These are phyloP conservation scores for Xylaria digitata DNA, from an alignment of 2,329 filamentous ascomycete species.

Conservation along the genomic window DNA sequence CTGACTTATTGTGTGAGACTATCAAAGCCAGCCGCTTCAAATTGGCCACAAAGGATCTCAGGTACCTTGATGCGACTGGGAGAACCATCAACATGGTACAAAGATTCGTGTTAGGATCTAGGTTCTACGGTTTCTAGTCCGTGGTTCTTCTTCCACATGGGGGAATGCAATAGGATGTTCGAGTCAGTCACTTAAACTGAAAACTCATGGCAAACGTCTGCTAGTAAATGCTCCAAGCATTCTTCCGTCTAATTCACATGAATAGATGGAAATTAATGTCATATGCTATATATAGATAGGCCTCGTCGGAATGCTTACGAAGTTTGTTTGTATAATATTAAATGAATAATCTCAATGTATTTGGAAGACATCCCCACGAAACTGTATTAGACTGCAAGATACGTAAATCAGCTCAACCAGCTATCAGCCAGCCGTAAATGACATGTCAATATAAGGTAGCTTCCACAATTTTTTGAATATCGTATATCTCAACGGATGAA, in stretches of 20 bases:
- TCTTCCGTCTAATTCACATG: neutral
- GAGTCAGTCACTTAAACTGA: neutral
- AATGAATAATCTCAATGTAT: neutral
- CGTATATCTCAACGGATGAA: conserved; percentile 5
- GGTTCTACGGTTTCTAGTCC: neutral
- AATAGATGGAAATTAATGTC: neutral
- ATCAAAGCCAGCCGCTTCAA: neutral
- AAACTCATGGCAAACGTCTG: neutral
- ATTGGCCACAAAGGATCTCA: neutral
- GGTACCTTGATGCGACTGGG: conserved; percentile 9
- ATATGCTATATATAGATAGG: conserved; percentile 6
- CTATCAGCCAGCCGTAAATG: conserved; percentile 9
- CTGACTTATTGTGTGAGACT: neutral
- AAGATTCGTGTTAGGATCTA: neutral
- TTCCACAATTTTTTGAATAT: neutral
- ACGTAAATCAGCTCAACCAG: conserved; percentile 6
- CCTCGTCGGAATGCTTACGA: conserved; percentile 6
- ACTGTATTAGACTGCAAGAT: conserved; percentile 11
- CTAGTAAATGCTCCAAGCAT: neutral
- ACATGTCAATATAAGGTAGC: conserved; percentile 21
- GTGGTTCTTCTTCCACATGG: neutral
- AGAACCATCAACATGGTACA: conserved; percentile 6
- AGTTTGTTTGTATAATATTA: neutral
- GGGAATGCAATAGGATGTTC: neutral
- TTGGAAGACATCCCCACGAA: neutral